Base-by-base conservation (phyloP, 225 moss, liverwort and hornwort species). In the Pleurozium schreberi region DNA sequence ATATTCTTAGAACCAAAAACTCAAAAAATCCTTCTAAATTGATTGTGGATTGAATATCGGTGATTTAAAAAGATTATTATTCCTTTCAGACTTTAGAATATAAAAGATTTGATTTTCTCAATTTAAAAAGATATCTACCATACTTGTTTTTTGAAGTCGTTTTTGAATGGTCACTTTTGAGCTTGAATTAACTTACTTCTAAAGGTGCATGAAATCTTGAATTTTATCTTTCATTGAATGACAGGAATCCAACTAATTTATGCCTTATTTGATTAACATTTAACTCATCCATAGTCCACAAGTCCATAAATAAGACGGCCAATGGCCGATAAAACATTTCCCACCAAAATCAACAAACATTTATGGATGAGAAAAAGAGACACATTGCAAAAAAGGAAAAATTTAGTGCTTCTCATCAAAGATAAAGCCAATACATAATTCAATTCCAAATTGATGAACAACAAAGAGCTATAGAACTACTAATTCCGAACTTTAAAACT, bases 51-150 rank as follows among this genome's bases (percentile, higher is more conserved):
- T 75, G 13, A 75, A 75, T 75, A 50, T 21, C 50, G 34, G 5
- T 34, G 12, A 12, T 50, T 50, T 34, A 18, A 75, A 75, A 75
- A 50, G 3, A 50, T 49, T 12, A 50, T 34, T 75, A 19, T 34
- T 12, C 1, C 3, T 33, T 49, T 12, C 0, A 19, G 1, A n/a
- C n/a, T n/a, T 49, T 49, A 20, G 8, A 75, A 20, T 75, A 2
- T 20, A 3, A 49, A n/a, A 33, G 6, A 0, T 17, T 1, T 69
- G 1, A 40, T 4, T 69, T 49, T 49, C 1, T 4, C 20, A 3
- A 49, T 12, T 74, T 31, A 2, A 75, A 33, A 8, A 75, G 19
- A 75, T 49, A 49, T 3, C 8, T 33, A 20, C 31, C 18, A 47
- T 47, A 19, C 2, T 47, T 70, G 11, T 30, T 74, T 47, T 74